These are phyloP conservation scores for Boechera stricta DNA, from an alignment of 345 rosid genomes.

Conservation along the genomic window DNA sequence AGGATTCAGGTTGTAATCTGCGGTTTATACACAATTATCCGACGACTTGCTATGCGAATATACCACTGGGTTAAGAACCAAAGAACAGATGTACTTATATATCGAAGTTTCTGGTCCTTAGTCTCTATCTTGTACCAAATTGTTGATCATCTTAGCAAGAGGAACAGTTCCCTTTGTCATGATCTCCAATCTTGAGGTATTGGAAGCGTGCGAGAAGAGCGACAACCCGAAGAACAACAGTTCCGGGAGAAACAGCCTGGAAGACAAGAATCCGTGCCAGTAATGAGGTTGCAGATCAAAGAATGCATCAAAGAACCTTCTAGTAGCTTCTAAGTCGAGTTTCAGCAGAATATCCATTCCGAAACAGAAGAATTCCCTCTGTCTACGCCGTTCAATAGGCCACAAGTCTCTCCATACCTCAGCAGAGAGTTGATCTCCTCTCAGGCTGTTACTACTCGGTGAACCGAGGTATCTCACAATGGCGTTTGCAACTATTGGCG, in stretches of 20 bases:
- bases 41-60: slow-evolving; percentile 4
- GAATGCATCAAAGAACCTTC: slow-evolving; percentile 91
- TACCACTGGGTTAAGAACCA: slow-evolving; percentile 6
- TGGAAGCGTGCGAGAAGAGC: slow-evolving; percentile 81
- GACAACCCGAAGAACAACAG: slow-evolving; percentile 83
- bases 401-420: slow-evolving; percentile 94
- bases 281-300: slow-evolving; percentile 82
- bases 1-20: slow-evolving; percentile 11
- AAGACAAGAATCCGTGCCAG: slow-evolving; percentile 98
- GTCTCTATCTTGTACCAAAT: slow-evolving; percentile 76
- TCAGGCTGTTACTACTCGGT: slow-evolving; percentile 45
- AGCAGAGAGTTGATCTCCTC: slow-evolving; percentile 69
- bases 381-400: slow-evolving; percentile 93
- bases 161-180: slow-evolving; percentile 95
- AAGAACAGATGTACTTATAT: slow-evolving; percentile 31
- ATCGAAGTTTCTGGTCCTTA: slow-evolving; percentile 45
- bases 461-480: slow-evolving; percentile 78
- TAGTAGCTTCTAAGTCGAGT: slow-evolving; percentile 80
- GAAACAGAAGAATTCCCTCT: slow-evolving; percentile 97
- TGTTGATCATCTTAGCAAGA: slow-evolving; percentile 82
- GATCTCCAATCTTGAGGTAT: slow-evolving; percentile 89
- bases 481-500: slow-evolving; percentile 85
- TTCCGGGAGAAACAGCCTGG: slow-evolving; percentile 86
- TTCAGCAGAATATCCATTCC: slow-evolving; percentile 98
- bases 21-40: slow-evolving; percentile 38